These are phyloP conservation scores for Dendrobium huoshanense DNA, from an alignment of 106 monocot genomes.

Conservation along the genomic window DNA sequence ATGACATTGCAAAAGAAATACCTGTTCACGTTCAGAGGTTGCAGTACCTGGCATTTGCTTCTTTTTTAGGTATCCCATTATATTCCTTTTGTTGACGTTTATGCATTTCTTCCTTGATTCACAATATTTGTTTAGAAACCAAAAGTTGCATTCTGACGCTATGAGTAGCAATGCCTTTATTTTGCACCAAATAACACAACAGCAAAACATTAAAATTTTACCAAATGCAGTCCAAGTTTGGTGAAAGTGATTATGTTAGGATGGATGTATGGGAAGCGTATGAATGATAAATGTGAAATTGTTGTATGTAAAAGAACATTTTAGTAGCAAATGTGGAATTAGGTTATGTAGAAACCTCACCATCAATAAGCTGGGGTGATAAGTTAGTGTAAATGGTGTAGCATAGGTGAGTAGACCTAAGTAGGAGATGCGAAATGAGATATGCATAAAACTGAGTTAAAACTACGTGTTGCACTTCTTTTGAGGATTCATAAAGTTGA, in stretches of 20 bases:
- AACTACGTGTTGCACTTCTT: not conserved
- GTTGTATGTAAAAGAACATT: not conserved
- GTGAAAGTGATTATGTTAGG: not conserved
- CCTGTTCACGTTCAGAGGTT: constrained; percentile 80
- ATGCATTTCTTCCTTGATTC: not conserved
- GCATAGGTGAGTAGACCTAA: not conserved
- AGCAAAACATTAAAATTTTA: too few relatives aligned
- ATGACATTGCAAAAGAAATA: constrained; percentile 93
- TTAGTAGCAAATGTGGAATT: not conserved
- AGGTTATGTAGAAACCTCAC: not conserved
- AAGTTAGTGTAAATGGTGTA: not conserved
- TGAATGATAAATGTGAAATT: not conserved
- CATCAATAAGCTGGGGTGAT: not conserved
- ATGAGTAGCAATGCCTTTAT: not conserved
- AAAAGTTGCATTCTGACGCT: not conserved
- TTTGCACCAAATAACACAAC: too few relatives aligned
- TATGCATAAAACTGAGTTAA: not conserved
- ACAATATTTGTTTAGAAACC: not conserved
- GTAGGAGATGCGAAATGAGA: not conserved
- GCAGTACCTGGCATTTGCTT: constrained; percentile 95
- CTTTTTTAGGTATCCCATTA: constrained; percentile 66
- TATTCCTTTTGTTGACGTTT: not conserved
- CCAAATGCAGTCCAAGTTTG: not conserved
- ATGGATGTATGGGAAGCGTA: not conserved
- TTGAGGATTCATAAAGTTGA: not conserved